These are phyloP conservation scores for Leishmania aethiopica DNA, from an alignment of 208 protist species.

Conservation along the genomic window DNA sequence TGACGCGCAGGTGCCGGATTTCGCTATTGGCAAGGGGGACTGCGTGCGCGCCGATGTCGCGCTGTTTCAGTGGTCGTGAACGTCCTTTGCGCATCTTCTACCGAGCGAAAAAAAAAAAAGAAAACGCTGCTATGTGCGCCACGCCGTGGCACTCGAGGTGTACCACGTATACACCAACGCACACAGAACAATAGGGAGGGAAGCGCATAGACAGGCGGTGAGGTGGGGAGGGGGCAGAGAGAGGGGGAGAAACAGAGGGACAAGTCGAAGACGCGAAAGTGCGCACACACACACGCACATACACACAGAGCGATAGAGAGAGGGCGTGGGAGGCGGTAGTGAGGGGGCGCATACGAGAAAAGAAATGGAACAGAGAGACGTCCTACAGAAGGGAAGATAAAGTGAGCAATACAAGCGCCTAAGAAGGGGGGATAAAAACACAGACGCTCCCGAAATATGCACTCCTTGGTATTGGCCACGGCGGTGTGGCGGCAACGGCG, in stretches of 20 bases:
- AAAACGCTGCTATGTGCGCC: background rate
- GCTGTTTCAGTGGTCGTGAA: background rate
- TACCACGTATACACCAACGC: background rate
- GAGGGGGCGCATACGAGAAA: background rate
- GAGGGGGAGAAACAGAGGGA: background rate
- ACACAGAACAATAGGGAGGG: background rate
- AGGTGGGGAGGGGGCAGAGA: background rate
- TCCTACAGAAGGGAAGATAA: background rate
- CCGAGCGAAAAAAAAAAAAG: conserved; percentile 7
- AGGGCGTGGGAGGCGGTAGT: background rate
- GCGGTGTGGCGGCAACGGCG: background rate
- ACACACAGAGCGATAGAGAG: background rate
- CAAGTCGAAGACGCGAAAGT: background rate
- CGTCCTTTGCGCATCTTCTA: background rate
- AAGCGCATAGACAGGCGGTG: background rate
- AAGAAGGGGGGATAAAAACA: background rate
- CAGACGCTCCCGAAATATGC: background rate
- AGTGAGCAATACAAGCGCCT: background rate
- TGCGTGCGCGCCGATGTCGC: background rate
- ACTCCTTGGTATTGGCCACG: too few relatives aligned
- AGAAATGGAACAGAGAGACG: background rate
- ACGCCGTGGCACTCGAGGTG: background rate
- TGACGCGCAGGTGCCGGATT: background rate
- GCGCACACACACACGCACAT: background rate
- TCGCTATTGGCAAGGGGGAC: background rate